Conservation (phyloP, 768 basidiomycete species). For the Cyclocybe cylindracea region DNA sequence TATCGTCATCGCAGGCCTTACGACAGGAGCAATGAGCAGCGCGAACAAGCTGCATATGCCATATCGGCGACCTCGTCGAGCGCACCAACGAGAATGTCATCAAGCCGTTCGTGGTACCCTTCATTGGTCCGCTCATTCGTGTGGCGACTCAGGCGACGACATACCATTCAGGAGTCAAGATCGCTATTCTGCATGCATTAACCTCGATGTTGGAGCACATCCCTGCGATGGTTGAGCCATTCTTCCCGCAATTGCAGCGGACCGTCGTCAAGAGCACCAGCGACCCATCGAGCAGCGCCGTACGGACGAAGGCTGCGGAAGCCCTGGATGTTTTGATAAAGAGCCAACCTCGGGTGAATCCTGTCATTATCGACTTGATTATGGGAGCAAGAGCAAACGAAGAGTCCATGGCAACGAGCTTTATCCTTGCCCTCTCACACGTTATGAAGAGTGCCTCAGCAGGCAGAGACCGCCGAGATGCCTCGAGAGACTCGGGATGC, state of each 20-base stretch:
- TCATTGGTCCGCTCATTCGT: conserved; percentile 94
- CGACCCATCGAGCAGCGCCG: conserved; percentile 74
- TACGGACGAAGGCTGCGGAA: conserved; percentile 79
- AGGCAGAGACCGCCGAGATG: too few relatives aligned
- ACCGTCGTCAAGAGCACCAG: conserved; percentile 94
- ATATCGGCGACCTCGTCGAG: conserved; percentile 94
- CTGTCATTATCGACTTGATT: conserved; percentile 88
- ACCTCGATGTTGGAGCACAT: conserved; percentile 84
- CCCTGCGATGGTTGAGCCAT: conserved; percentile 90
- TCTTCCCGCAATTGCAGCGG: conserved; percentile 97
- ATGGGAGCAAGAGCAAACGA: conserved; percentile 57
- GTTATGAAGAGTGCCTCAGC: conserved; percentile 73
- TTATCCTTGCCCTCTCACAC: conserved; percentile 73
- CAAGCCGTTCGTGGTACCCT: conserved; percentile 94
- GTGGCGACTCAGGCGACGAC: conserved; percentile 89
- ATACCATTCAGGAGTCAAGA: conserved; percentile 92
- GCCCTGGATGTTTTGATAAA: conserved; percentile 90
- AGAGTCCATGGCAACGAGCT: conserved; percentile 73
- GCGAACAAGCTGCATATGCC: conserved; percentile 94
- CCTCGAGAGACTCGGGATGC: too few relatives aligned
- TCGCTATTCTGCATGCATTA: conserved; percentile 85
- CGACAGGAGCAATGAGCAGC: conserved; percentile 93
- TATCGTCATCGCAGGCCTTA: conserved; percentile 89
- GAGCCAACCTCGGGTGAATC: conserved; percentile 88
- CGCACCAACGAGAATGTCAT: conserved; percentile 78